These are phyloP conservation scores for Claviceps citrina DNA, from an alignment of 2,329 filamentous ascomycete species.

Conservation along the genomic window DNA sequence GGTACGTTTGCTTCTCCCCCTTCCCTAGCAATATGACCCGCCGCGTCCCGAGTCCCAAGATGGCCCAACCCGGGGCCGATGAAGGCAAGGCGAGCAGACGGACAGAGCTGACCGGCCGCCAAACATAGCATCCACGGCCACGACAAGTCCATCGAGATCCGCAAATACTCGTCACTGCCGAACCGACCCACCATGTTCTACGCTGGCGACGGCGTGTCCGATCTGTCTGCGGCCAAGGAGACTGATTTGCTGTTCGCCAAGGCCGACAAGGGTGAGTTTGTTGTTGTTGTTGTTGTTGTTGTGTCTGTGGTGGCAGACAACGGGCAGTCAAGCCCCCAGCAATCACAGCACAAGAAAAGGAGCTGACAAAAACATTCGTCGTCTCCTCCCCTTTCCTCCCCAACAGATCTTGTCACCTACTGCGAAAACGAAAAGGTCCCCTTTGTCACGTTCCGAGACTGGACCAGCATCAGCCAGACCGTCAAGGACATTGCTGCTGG, in stretches of 20 bases:
- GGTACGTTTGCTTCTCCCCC: constrained; percentile 26
- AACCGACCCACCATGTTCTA: constrained; percentile 78
- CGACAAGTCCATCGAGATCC: constrained; percentile 86
- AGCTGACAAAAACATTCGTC: too few relatives aligned
- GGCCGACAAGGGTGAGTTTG: constrained; percentile 57
- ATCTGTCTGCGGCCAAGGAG: constrained; percentile 81
- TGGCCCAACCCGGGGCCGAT: too few relatives aligned
- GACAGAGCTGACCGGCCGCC: too few relatives aligned
- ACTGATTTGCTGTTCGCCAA: constrained; percentile 91
- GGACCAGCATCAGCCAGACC: constrained; percentile 60
- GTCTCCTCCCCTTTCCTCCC: too few relatives aligned
- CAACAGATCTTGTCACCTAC: constrained; percentile 65
- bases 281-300: too few relatives aligned
- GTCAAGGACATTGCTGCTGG: constrained; percentile 66
- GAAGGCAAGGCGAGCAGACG: too few relatives aligned
- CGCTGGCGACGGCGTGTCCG: constrained; percentile 85
- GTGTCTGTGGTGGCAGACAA: too few relatives aligned
- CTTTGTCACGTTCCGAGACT: constrained; percentile 77
- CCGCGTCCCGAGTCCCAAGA: too few relatives aligned
- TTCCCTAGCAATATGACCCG: too few relatives aligned
- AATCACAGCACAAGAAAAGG: too few relatives aligned
- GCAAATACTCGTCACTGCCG: constrained; percentile 66
- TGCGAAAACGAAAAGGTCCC: constrained; percentile 74
- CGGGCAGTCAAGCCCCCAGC: too few relatives aligned
- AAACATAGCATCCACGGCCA: constrained; percentile 84